phyloP scores from a whole-genome alignment of 179 eudicot genomes.

The Corrigiola litoralis region DNA sequence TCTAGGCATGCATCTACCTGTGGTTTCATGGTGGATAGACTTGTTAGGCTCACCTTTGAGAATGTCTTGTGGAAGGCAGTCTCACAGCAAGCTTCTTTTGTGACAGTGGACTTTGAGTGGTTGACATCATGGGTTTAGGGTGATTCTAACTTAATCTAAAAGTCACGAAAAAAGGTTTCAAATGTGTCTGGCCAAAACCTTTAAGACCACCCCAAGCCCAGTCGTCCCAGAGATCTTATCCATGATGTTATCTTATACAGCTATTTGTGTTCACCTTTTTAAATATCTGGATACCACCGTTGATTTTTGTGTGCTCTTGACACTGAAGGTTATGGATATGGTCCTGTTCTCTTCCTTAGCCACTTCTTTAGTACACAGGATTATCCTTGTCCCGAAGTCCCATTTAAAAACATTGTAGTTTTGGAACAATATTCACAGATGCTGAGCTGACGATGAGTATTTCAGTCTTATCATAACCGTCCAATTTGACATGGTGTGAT shows the following conservation, averaged over 20 bases:
- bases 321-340: not conserved
- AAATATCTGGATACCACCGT: not conserved
- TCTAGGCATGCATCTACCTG: not conserved
- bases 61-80: not conserved
- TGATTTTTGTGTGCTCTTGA: not conserved
- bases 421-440: no score
- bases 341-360: not conserved
- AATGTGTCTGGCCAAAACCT: no score
- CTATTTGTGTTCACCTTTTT: not conserved
- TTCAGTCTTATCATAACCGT: not conserved
- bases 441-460: not conserved
- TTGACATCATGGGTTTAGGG: not conserved
- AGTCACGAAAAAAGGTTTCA: no score
- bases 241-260: not conserved
- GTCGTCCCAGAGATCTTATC: not conserved
- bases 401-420: no score
- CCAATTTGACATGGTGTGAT: no score
- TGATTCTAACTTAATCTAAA: not conserved
- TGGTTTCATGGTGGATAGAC: not conserved
- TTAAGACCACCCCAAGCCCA: no score
- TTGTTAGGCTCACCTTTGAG: not conserved
- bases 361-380: not conserved
- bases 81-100: not conserved
- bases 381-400: not conserved
- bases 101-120: not conserved